These are phyloP conservation scores for Benincasa hispida DNA, from an alignment of 306 rosid species.

Conservation along the genomic window DNA sequence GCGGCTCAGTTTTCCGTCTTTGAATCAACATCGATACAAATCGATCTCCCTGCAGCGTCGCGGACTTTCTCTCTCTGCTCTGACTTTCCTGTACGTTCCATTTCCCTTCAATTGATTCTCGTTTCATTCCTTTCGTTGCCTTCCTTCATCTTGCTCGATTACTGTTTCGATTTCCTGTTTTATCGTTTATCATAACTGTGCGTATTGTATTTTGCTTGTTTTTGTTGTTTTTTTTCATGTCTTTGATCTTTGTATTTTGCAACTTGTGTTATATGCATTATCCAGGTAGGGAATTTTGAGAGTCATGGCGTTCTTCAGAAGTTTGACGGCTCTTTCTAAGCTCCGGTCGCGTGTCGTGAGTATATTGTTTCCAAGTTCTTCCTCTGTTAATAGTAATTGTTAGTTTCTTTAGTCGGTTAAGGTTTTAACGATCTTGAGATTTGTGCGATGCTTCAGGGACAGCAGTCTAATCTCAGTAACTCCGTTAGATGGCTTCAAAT, in stretches of 20 bases:
- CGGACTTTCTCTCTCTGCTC: background rate
- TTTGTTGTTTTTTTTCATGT: background rate
- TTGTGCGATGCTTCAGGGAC: conserved; percentile 37
- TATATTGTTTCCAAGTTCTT: background rate
- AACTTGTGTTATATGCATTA: background rate
- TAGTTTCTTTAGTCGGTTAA: background rate
- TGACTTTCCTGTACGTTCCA: background rate
- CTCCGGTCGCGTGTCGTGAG: conserved; percentile 77
- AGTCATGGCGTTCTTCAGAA: conserved; percentile 49
- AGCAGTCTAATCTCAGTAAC: conserved; percentile 50
- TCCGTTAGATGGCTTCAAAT: conserved; percentile 85
- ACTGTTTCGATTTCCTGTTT: background rate
- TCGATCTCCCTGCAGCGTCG: background rate
- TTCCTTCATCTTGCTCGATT: background rate
- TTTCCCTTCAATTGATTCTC: background rate
- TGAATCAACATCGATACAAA: background rate
- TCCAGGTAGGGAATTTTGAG: conserved; percentile 7
- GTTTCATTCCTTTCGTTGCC: too few species aligned
- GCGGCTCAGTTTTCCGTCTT: background rate
- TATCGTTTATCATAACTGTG: background rate
- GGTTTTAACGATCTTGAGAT: background rate
- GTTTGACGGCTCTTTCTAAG: conserved; percentile 57
- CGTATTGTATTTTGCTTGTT: background rate
- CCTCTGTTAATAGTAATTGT: background rate
- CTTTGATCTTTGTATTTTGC: background rate